Conservation (phyloP, 2,329 filamentous ascomycete species). For the Fusarium cicatricum region DNA sequence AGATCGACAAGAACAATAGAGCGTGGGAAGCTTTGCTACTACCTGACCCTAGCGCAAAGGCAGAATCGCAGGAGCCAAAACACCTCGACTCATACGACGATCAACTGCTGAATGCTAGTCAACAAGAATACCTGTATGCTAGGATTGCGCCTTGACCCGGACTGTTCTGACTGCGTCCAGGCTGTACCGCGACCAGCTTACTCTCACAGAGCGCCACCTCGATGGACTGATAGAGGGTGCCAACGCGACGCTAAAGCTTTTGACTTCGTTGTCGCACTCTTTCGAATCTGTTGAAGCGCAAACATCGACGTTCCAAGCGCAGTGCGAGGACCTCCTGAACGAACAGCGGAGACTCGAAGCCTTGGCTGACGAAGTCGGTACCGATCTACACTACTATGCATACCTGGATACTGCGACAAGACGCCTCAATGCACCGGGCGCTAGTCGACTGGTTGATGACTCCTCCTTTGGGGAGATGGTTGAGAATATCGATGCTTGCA, state of each 20-base stretch:
- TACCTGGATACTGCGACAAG: conserved; percentile 92
- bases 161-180: conserved; percentile 53
- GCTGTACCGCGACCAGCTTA: conserved; percentile 82
- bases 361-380: conserved; percentile 84
- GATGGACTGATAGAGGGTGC: conserved; percentile 81
- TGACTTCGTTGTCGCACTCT: conserved; percentile 82
- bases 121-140: conserved; percentile 82
- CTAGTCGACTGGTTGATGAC: conserved; percentile 83
- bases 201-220: conserved; percentile 82
- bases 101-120: conserved; percentile 80
- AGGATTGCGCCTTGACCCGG: not conserved
- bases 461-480: conserved; percentile 90
- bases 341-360: conserved; percentile 82
- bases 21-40: conserved; percentile 62
- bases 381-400: conserved; percentile 92
- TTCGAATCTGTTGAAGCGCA: conserved; percentile 89
- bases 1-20: conserved; percentile 51
- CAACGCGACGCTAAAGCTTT: conserved; percentile 75
- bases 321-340: conserved; percentile 85
- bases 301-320: conserved; percentile 90
- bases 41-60: conserved; percentile 7
- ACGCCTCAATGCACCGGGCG: conserved; percentile 89
- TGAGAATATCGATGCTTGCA: conserved; percentile 84
- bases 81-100: conserved; percentile 59
- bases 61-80: conserved; percentile 38